Conservation (phyloP, 2,329 filamentous ascomycete species). For the Exophiala spinifera region DNA sequence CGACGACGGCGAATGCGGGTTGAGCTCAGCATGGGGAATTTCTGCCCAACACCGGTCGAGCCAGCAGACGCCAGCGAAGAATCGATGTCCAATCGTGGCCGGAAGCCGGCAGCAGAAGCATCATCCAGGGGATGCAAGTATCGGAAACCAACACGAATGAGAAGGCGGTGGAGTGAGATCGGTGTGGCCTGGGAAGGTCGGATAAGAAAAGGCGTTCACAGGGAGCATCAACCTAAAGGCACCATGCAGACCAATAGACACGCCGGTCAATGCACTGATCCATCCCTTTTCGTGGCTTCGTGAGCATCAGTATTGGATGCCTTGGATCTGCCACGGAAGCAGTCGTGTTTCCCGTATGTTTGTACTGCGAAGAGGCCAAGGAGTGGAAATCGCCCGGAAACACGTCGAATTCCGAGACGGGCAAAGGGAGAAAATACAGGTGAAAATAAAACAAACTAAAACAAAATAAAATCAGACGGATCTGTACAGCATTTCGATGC, state of each 20-base stretch:
- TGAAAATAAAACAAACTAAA: too few relatives aligned
- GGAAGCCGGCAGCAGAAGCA: not conserved
- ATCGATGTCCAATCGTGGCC: not conserved
- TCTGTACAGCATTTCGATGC: not conserved
- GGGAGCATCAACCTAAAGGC: not conserved
- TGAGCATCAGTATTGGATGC: not conserved
- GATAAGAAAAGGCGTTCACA: constrained; percentile 1
- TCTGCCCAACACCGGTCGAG: constrained; percentile 19
- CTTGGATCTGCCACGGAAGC: not conserved
- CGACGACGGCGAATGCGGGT: constrained; percentile 17
- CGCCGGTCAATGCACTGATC: not conserved
- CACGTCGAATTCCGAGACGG: not conserved
- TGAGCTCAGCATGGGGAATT: constrained; percentile 1
- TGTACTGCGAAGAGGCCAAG: not conserved
- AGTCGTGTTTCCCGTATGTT: not conserved
- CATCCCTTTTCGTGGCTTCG: not conserved
- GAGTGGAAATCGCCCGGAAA: not conserved
- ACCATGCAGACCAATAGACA: not conserved
- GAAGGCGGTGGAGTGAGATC: not conserved
- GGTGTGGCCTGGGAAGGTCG: not conserved
- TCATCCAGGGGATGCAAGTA: not conserved
- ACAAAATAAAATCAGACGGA: not conserved
- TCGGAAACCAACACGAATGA: not conserved
- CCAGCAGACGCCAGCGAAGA: constrained; percentile 14
- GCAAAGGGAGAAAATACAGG: not conserved